A percentile compares a stretch with the other conserved stretches of the same genome.
Evolutionary conservation across 495 filamentous ascomycete genomes (phyloP).

Genomic region (Xylaria scruposa): DNA sequence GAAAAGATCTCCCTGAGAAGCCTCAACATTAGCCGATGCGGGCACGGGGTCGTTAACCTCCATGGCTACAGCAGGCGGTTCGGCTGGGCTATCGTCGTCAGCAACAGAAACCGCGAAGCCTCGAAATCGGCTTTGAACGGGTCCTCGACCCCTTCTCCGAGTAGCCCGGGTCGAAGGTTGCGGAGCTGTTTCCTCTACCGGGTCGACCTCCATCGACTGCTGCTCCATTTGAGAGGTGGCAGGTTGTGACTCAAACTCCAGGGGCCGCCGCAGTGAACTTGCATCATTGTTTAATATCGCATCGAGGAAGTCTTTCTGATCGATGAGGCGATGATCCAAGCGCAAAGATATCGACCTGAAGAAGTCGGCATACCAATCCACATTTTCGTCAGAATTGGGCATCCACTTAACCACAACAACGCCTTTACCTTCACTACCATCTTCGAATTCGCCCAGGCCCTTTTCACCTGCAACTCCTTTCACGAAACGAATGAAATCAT

Average conservation of each 20-base stretch:
- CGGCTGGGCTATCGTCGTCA: slow-evolving; percentile 38
- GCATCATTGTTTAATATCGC: slow-evolving; percentile 83
- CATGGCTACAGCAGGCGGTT: slow-evolving; percentile 17
- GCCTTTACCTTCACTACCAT: slow-evolving; percentile 67
- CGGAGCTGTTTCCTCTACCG: slow-evolving; percentile 25
- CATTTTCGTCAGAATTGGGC: slow-evolving; percentile 62
- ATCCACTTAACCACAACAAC: slow-evolving; percentile 82
- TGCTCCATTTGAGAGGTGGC: slow-evolving; percentile 28
- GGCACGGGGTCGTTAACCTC: slow-evolving; percentile 19
- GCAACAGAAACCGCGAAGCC: slow-evolving; percentile 63
- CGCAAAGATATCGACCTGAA: slow-evolving; percentile 68
- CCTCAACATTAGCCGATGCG: slow-evolving; percentile 26
- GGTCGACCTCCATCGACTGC: slow-evolving; percentile 44
- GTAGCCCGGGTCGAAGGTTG: slow-evolving; percentile 22
- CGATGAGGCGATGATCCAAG: slow-evolving; percentile 80
- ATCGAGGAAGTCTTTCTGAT: slow-evolving; percentile 92
- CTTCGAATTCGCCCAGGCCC: slow-evolving; percentile 65
- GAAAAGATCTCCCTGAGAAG: slow-evolving; percentile 46
- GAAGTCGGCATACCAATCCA: slow-evolving; percentile 75
- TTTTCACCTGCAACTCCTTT: slow-evolving; percentile 76
- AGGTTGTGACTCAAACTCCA: slow-evolving; percentile 52
- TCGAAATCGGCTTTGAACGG: slow-evolving; percentile 70
- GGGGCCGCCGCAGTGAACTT: slow-evolving; percentile 67
- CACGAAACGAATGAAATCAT: slow-evolving; percentile 80
- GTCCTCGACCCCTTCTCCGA: slow-evolving; percentile 45